These are phyloP conservation scores for Sporothrix globosa DNA, from an alignment of 2,329 filamentous ascomycete species.

Conservation along the genomic window DNA sequence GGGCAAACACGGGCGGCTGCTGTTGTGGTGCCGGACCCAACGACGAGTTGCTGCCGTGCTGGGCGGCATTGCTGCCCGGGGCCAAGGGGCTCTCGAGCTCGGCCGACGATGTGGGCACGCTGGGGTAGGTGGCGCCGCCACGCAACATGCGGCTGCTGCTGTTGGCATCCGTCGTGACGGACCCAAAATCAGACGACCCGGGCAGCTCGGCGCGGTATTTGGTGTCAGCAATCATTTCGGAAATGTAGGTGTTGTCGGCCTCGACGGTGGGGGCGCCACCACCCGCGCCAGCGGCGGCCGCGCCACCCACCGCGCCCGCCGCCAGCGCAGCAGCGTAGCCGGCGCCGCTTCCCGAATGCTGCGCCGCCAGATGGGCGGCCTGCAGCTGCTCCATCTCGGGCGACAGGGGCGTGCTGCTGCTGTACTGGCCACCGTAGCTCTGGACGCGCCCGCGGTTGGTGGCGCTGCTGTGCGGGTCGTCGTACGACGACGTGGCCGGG, in stretches of 20 bases:
- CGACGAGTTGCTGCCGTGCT: constrained; percentile 42
- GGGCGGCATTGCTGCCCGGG: constrained; percentile 38
- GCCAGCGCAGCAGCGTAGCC: constrained; percentile 28
- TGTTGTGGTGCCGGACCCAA: constrained; percentile 34
- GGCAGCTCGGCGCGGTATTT: constrained; percentile 52
- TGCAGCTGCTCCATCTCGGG: constrained; percentile 45
- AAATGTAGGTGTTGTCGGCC: constrained; percentile 50
- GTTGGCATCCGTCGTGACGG: constrained; percentile 29
- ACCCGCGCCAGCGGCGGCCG: constrained; percentile 20
- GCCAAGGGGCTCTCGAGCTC: constrained; percentile 40
- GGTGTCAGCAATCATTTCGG: constrained; percentile 53
- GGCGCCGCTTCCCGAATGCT: neutral
- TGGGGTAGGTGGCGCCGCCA: constrained; percentile 21
- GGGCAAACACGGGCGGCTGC: constrained; percentile 16
- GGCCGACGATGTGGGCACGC: constrained; percentile 30
- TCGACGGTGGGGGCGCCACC: constrained; percentile 41
- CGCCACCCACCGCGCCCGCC: neutral
- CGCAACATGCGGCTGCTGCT: constrained; percentile 31
- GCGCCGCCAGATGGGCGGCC: neutral
- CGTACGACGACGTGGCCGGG: constrained; percentile 46
- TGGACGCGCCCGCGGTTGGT: neutral
- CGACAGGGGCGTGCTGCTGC: constrained; percentile 40
- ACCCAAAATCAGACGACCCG: constrained; percentile 45
- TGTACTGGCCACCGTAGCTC: neutral
- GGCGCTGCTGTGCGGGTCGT: constrained; percentile 16